These are phyloP conservation scores for Daldinia eschscholtzii DNA, from an alignment of 2,329 filamentous ascomycete species.

Conservation along the genomic window DNA sequence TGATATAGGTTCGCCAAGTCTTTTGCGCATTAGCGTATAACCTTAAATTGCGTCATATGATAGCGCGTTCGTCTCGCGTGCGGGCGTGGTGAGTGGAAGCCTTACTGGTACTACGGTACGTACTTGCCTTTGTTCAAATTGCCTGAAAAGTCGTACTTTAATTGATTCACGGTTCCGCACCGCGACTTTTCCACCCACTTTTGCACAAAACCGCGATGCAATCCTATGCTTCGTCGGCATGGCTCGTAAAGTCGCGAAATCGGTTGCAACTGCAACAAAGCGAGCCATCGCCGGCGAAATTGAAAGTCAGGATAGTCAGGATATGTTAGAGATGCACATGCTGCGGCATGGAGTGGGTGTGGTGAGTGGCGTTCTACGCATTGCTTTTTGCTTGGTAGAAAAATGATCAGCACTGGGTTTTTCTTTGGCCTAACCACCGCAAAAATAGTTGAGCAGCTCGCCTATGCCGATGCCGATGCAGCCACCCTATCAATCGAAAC, in stretches of 20 bases:
- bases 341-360: slow-evolving; percentile 48
- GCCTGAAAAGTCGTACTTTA: slow-evolving; percentile 26
- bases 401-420: slow-evolving; percentile 24
- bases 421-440: slow-evolving; percentile 26
- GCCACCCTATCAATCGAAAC: slow-evolving; percentile 20
- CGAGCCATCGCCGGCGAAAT: slow-evolving; percentile 41
- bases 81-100: slow-evolving; percentile 25
- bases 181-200: slow-evolving; percentile 12
- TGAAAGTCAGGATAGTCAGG: slow-evolving; percentile 51
- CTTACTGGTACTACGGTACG: slow-evolving; percentile 22
- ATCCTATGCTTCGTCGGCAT: slow-evolving; percentile 34
- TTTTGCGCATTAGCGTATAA: slow-evolving; percentile 19
- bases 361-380: slow-evolving; percentile 43
- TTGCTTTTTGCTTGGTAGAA: slow-evolving; percentile 20
- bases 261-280: slow-evolving; percentile 37
- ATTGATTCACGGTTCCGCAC: slow-evolving; percentile 25
- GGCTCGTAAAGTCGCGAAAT: slow-evolving; percentile 39
- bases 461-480: slow-evolving; percentile 28
- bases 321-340: slow-evolving; percentile 42
- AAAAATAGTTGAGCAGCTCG: slow-evolving; percentile 42
- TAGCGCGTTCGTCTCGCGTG: slow-evolving; percentile 45
- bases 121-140: slow-evolving; percentile 33
- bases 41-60: slow-evolving; percentile 48
- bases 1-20: neutral
- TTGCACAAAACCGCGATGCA: slow-evolving; percentile 32